phyloP scores from a whole-genome alignment of 805 yeast species.

The Vanderwaltozyma tropicalis region DNA sequence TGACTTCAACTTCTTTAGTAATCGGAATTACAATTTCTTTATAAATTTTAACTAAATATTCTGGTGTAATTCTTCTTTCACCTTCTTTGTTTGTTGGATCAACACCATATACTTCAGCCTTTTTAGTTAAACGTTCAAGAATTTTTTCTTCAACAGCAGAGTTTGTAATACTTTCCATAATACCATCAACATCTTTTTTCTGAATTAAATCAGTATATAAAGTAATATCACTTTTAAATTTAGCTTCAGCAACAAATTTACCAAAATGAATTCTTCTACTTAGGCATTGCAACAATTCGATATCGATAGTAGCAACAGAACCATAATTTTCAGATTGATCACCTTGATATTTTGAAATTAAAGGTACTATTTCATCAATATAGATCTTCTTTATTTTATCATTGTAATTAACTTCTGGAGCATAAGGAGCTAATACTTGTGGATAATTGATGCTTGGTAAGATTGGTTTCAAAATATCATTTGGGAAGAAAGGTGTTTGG shows the following conservation, averaged over 20 bases:
- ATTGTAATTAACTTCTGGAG: constrained; percentile 69
- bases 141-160: constrained; percentile 78
- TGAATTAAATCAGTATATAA: constrained; percentile 54
- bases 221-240: constrained; percentile 60
- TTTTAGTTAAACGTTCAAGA: constrained; percentile 61
- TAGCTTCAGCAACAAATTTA: constrained; percentile 94
- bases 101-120: constrained; percentile 79
- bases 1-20: constrained; percentile 92
- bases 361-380: constrained; percentile 64
- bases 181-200: constrained; percentile 56
- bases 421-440: constrained; percentile 60
- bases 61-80: constrained; percentile 73
- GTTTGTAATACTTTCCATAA: constrained; percentile 77
- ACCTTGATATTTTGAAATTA: constrained; percentile 51
- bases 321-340: constrained; percentile 85
- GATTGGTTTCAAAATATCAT: constrained; percentile 50
- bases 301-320: constrained; percentile 74
- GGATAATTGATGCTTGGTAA: constrained; percentile 78
- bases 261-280: constrained; percentile 95
- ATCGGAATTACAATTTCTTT: constrained; percentile 84
- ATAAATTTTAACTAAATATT: constrained; percentile 71
- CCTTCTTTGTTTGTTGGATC: constrained; percentile 73
- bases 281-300: constrained; percentile 76
- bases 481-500: constrained; percentile 81
- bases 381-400: constrained; percentile 56